Conservation (phyloP, 139 green algal species). For the Asterochloris erici region DNA sequence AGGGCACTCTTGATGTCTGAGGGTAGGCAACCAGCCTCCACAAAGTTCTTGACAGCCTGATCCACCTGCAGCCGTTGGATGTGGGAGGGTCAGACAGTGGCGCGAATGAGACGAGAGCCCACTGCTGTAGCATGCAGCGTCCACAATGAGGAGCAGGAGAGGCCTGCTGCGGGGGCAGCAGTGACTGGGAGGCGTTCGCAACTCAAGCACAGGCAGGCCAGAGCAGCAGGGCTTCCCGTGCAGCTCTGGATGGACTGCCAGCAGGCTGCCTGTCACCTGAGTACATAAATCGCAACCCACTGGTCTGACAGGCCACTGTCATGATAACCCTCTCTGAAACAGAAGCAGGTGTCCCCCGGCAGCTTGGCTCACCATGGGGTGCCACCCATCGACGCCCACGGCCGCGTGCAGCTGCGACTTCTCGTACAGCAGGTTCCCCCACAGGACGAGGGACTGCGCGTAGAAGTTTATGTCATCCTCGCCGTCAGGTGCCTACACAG, state of each 20-base stretch:
- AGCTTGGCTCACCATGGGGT: slow-evolving; percentile 50
- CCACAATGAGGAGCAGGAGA: not conserved
- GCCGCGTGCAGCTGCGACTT: slow-evolving; percentile 49
- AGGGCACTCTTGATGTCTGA: slow-evolving; percentile 68
- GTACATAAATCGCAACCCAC: not conserved
- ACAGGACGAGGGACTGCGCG: slow-evolving; percentile 57
- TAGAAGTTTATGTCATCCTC: slow-evolving; percentile 28
- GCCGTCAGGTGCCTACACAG: slow-evolving; percentile 9
- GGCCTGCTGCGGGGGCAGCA: not conserved
- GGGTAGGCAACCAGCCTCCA: slow-evolving; percentile 50
- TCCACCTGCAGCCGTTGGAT: slow-evolving; percentile 51
- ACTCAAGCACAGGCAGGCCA: not conserved
- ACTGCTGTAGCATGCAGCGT: not conserved
- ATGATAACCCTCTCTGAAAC: slow-evolving; percentile 36
- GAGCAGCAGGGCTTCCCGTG: not conserved
- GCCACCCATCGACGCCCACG: slow-evolving; percentile 3
- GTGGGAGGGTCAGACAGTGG: slow-evolving; percentile 1
- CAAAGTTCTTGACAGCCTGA: slow-evolving; percentile 62
- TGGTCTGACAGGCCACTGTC: not conserved
- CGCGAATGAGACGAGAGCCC: not conserved
- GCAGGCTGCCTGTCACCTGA: not conserved
- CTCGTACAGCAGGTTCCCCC: slow-evolving; percentile 80
- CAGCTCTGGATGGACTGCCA: not conserved
- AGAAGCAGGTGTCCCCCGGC: slow-evolving; percentile 55
- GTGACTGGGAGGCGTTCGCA: not conserved